Percentiles rank a stretch among this genome's conserved stretches.
These are phyloP conservation scores for Paraconiothyrium brasiliense DNA, from an alignment of 2,329 filamentous ascomycete genomes.

Conservation along the genomic window DNA sequence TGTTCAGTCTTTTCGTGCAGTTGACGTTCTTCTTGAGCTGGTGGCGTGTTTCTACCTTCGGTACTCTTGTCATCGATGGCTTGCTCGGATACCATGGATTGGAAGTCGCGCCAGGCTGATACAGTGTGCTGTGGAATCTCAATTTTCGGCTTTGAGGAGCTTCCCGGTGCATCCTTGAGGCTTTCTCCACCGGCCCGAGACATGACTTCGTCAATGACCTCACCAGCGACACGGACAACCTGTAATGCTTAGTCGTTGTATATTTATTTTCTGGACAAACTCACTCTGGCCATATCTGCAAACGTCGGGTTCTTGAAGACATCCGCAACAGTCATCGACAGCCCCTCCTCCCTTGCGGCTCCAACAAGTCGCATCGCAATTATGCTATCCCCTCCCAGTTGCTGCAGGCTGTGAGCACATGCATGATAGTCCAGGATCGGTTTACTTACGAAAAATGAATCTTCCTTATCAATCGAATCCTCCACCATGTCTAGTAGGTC, in stretches of 20 bases:
- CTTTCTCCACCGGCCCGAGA: conserved; percentile 39
- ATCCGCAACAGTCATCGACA: conserved; percentile 47
- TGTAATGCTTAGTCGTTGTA: conserved; percentile 23
- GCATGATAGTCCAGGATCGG: background rate
- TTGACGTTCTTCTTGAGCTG: conserved; percentile 21
- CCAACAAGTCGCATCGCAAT: conserved; percentile 48
- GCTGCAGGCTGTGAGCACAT: conserved; percentile 23
- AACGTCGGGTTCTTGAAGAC: conserved; percentile 48
- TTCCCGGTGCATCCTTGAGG: conserved; percentile 24
- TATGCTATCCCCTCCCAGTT: conserved; percentile 45
- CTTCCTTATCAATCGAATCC: conserved; percentile 43
- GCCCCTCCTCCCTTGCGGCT: conserved; percentile 43
- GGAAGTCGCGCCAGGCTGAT: conserved; percentile 41
- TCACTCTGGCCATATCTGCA: conserved; percentile 44
- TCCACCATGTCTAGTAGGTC: conserved; percentile 46
- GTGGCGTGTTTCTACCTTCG: conserved; percentile 24
- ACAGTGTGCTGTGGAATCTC: conserved; percentile 29
- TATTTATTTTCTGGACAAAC: background rate
- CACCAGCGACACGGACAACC: conserved; percentile 46
- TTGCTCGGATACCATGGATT: conserved; percentile 42
- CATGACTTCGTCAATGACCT: conserved; percentile 48
- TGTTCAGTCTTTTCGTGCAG: conserved; percentile 23
- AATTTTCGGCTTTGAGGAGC: conserved; percentile 26
- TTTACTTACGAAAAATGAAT: conserved; percentile 43
- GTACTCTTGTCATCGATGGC: conserved; percentile 27